phyloP scores from a whole-genome alignment of 179 eudicot genomes.

The Spergularia azorica region DNA sequence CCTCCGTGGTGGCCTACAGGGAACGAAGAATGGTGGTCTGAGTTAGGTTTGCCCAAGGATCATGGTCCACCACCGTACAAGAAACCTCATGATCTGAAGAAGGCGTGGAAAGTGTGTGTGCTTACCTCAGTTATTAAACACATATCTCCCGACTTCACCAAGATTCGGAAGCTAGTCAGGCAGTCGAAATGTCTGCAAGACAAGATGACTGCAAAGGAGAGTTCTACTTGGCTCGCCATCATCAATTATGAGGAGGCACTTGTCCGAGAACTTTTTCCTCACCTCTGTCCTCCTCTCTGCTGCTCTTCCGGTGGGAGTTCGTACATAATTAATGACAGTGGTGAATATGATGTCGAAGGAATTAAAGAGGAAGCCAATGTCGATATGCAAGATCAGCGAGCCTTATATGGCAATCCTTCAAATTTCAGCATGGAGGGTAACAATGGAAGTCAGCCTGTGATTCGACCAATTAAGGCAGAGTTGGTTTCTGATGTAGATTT shows the following conservation, averaged over 20 bases:
- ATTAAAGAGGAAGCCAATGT: slow-evolving; percentile 22
- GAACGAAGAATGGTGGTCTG: slow-evolving; percentile 45
- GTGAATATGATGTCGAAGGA: slow-evolving; percentile 42
- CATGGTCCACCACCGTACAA: slow-evolving; percentile 43
- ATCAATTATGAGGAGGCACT: slow-evolving; percentile 36
- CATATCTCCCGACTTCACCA: slow-evolving; percentile 46
- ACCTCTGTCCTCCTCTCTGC: slow-evolving; percentile 8
- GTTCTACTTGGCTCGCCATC: slow-evolving; percentile 44
- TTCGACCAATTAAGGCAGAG: slow-evolving; percentile 45
- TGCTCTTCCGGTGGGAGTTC: slow-evolving; percentile 19
- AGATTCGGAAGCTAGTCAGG: slow-evolving; percentile 44
- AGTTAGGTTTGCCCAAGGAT: slow-evolving; percentile 31
- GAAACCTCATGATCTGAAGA: slow-evolving; percentile 52
- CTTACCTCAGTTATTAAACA: slow-evolving; percentile 48
- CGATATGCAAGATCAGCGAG: not conserved
- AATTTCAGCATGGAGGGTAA: slow-evolving; percentile 33
- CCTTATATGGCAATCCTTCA: slow-evolving; percentile 32
- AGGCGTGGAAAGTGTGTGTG: slow-evolving; percentile 48
- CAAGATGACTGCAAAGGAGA: slow-evolving; percentile 57
- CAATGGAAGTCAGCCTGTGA: slow-evolving; percentile 19
- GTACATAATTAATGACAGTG: slow-evolving; percentile 22
- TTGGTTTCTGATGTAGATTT: slow-evolving; percentile 40
- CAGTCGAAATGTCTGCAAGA: slow-evolving; percentile 52
- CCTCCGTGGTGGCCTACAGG: slow-evolving; percentile 58
- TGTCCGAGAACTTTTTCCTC: slow-evolving; percentile 28